Evolutionary conservation across 352 stramenopile species (phyloP).

Genomic region (Phytophthora pistaciae): DNA sequence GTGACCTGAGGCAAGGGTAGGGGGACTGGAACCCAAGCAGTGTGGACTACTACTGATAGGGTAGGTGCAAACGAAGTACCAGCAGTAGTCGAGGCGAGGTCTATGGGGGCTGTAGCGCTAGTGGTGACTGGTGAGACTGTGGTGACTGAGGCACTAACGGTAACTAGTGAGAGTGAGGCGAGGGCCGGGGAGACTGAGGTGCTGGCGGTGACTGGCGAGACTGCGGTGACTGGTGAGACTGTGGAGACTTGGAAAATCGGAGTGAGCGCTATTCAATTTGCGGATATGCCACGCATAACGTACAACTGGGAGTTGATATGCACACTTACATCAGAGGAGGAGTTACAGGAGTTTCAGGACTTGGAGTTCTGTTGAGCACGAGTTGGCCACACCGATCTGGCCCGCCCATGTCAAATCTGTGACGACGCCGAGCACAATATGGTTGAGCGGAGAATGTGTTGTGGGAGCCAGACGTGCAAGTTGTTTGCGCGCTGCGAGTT

Average conservation of each 20-base stretch:
- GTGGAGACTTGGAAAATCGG: neutral
- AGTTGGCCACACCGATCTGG: neutral
- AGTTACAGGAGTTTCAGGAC: neutral
- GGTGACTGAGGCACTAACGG: too few species aligned
- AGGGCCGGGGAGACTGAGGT: too few species aligned
- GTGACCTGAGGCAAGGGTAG: too few species aligned
- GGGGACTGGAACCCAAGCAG: too few species aligned
- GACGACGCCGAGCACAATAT: neutral
- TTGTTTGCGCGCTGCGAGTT: neutral
- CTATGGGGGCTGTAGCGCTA: neutral
- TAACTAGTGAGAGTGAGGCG: too few species aligned
- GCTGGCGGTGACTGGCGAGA: too few species aligned
- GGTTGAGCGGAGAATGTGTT: neutral
- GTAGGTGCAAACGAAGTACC: neutral
- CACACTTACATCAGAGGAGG: neutral
- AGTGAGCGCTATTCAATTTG: neutral
- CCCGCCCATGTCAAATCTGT: neutral
- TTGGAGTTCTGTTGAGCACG: neutral
- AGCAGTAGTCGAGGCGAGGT: neutral
- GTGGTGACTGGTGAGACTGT: too few species aligned
- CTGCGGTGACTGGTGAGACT: neutral
- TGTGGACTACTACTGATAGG: neutral
- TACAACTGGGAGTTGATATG: conserved; percentile 1
- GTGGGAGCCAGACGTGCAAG: neutral
- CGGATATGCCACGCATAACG: neutral